Conservation (phyloP, 2,329 filamentous ascomycete genomes). For the Penicillium sp. region DNA sequence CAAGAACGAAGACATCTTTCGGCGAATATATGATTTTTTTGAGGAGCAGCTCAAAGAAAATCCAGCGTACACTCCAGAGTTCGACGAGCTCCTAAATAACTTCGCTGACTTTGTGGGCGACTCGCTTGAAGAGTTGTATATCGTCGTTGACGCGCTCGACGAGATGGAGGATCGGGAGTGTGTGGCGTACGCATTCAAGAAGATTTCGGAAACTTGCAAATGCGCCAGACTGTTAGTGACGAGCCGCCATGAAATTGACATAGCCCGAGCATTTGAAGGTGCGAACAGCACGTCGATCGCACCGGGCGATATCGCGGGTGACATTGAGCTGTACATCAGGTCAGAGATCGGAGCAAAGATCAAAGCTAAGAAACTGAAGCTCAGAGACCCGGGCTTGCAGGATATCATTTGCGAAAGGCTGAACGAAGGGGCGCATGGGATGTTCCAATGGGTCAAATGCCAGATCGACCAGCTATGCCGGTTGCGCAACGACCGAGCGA, state of each 20-base stretch:
- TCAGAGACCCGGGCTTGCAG: background rate
- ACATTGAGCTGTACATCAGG: conserved; percentile 1
- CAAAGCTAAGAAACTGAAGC: background rate
- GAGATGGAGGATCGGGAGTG: background rate
- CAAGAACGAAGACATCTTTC: background rate
- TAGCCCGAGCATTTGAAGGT: background rate
- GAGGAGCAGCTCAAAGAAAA: background rate
- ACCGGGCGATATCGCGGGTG: background rate
- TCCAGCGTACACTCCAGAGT: background rate
- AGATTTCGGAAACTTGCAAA: background rate
- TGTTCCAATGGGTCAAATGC: conserved; percentile 13
- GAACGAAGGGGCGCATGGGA: conserved; percentile 5
- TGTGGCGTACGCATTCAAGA: background rate
- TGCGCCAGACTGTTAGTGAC: background rate
- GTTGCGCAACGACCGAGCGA: conserved; percentile 2
- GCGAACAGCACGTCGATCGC: background rate
- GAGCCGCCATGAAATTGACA: conserved; percentile 1
- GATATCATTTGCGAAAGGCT: background rate
- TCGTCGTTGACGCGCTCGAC: background rate
- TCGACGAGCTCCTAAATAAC: background rate
- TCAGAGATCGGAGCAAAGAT: background rate
- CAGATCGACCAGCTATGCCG: conserved; percentile 8
- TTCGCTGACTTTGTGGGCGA: background rate
- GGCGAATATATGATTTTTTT: background rate
- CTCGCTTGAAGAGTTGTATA: background rate